Conservation (phyloP, 2,329 filamentous ascomycete genomes). For the Leptoxyphium fumago region DNA sequence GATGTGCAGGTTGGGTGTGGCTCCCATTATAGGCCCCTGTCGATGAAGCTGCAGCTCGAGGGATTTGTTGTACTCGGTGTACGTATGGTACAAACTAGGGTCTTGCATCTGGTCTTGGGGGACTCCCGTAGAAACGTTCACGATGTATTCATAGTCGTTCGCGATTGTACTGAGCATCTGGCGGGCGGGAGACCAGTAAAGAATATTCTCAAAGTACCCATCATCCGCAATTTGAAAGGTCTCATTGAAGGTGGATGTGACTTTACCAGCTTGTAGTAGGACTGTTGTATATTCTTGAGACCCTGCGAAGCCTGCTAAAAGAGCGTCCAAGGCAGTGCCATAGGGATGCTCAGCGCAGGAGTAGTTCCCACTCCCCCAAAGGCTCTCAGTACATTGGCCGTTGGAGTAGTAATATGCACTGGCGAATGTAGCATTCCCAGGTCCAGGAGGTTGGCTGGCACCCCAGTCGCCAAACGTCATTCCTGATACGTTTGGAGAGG, state of each 20-base stretch:
- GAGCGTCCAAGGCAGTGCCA: neutral
- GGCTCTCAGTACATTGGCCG: neutral
- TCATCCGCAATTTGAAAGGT: neutral
- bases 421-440: neutral
- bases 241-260: constrained; percentile 2
- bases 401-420: neutral
- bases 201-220: neutral
- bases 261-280: neutral
- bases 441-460: neutral
- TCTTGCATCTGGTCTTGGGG: neutral
- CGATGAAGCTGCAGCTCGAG: constrained; percentile 6
- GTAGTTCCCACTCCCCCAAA: neutral
- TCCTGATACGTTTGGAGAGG: constrained; percentile 2
- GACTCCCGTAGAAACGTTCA: neutral
- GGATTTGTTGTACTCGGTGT: constrained; percentile 5
- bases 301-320: neutral
- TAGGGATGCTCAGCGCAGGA: neutral
- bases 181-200: constrained; percentile 11
- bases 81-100: constrained; percentile 1
- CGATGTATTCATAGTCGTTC: constrained; percentile 2
- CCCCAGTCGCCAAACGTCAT: neutral
- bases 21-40: constrained; percentile 7
- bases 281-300: neutral
- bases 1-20: constrained; percentile 1
- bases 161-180: constrained; percentile 9